These are phyloP conservation scores for Starmerella stigmatis DNA, from an alignment of 805 yeast genomes.

Conservation along the genomic window DNA sequence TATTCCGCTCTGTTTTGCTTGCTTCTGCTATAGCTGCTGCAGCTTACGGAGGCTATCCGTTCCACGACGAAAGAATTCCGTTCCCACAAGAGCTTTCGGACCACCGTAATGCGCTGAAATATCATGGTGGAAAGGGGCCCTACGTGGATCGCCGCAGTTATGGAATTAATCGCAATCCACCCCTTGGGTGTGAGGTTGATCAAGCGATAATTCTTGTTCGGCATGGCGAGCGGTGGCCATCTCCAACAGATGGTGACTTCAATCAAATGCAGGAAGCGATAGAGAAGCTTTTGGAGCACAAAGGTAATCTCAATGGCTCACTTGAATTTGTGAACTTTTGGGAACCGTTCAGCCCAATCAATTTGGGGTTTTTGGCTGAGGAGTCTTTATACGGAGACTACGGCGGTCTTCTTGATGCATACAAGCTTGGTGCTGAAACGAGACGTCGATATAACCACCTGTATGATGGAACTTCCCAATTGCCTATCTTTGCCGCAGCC, in stretches of 20 bases:
- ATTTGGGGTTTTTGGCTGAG: conserved; percentile 36
- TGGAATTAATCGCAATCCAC: conserved; percentile 45
- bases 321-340: conserved; percentile 41
- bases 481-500: conserved; percentile 48
- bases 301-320: conserved; percentile 31
- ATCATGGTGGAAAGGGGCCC: conserved; percentile 20
- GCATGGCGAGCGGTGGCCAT: conserved; percentile 52
- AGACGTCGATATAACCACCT: conserved; percentile 42
- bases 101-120: conserved; percentile 31
- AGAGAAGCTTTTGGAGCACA: conserved; percentile 8
- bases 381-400: conserved; percentile 45
- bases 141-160: conserved; percentile 35
- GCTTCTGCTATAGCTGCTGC: neutral
- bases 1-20: neutral
- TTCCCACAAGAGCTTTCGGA: conserved; percentile 29
- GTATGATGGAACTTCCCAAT: conserved; percentile 30
- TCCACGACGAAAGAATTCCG: conserved; percentile 10
- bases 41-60: conserved; percentile 10
- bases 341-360: conserved; percentile 33
- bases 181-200: conserved; percentile 41
- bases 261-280: conserved; percentile 12
- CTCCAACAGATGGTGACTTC: conserved; percentile 18
- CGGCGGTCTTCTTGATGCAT: conserved; percentile 44
- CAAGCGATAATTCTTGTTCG: conserved; percentile 45
- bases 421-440: conserved; percentile 40